A percentile compares a stretch with the other conserved stretches of the same genome.
Evolutionary conservation across 768 basidiomycete genomes (phyloP).

Genomic region (Mycena venus): DNA sequence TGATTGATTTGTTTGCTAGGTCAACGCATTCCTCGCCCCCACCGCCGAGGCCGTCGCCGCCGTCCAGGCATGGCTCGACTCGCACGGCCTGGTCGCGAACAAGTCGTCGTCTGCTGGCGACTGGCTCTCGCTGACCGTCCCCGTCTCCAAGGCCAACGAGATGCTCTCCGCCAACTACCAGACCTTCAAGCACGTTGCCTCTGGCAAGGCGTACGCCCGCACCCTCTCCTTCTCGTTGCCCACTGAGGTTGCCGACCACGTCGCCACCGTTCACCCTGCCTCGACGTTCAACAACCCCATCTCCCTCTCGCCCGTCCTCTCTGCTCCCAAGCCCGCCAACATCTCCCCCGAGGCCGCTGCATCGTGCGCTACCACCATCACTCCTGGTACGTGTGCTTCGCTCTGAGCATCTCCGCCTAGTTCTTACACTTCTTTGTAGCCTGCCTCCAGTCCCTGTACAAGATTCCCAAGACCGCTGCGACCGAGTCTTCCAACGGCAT

Average conservation of each 20-base stretch:
- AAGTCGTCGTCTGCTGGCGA: constrained; percentile 54
- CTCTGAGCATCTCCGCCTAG: not conserved
- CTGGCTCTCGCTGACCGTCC: constrained; percentile 48
- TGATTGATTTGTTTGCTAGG: constrained; percentile 13
- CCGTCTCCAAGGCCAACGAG: constrained; percentile 50
- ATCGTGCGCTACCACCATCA: constrained; percentile 25
- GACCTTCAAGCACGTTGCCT: constrained; percentile 47
- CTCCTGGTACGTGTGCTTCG: constrained; percentile 13
- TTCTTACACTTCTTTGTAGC: constrained; percentile 9
- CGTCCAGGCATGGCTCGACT: constrained; percentile 58
- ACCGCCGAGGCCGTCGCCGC: constrained; percentile 39
- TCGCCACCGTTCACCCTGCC: constrained; percentile 52
- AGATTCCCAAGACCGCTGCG: constrained; percentile 47
- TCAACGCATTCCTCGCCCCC: constrained; percentile 35
- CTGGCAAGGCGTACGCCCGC: constrained; percentile 45
- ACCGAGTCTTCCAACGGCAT: constrained; percentile 31
- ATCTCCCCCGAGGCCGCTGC: not conserved
- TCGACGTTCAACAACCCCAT: constrained; percentile 41
- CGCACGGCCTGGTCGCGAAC: constrained; percentile 45
- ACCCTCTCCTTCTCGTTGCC: constrained; percentile 56
- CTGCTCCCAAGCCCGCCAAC: not conserved
- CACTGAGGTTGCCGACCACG: constrained; percentile 40
- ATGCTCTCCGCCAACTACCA: constrained; percentile 51
- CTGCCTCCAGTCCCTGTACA: constrained; percentile 41
- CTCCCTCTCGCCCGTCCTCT: constrained; percentile 35